Evolutionary conservation across 1,284 basidiomycete genomes (phyloP), one percentile per base, ranked within the genome.

Genomic region (Porodaedalea pini): DNA sequence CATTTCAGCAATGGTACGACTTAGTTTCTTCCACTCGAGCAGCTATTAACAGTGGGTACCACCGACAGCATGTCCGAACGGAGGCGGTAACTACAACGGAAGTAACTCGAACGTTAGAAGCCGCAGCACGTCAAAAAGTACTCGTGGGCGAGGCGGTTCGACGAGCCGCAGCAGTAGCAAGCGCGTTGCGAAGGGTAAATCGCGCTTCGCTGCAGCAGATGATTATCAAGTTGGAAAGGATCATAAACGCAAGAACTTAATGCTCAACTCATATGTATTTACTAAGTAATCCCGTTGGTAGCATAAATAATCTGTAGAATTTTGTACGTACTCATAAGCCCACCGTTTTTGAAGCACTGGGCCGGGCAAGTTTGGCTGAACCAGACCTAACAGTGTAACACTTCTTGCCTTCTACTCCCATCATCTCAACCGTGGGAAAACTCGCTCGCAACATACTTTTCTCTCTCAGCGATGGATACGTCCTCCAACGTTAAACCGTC

Each of bases 1-100:
- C 69, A 72, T 48, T 70, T 62, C 58, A 64, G 65, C 51, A 68
- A 61, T 45, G 64, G 66, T 59, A 48, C 52, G 64, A 15, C 15
- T 31, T 23, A 15, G 7, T 25, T 17, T 58, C 19, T 11, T 19
- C 1, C 19, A 3, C 27, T 8, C 27, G 10, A 17, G 13, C 19
- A 25, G 27, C n/a, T 53, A 3, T n/a, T 43, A n/a, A 44, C 27
- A 25, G 4, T 5, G 19, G 11, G 37, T 44, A 51, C 8, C 39
- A 15, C 7, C 11, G 11, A 17, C 17, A 57, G 56, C 56, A 19
- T 57, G 56, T 47, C 50, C 50, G n/a, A 27, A 45, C 44, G 27
- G 40, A 34, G 36, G 10, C 36, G 6, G 11, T 15, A 29, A n/a
- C 21, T 29, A 11, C 29, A 19, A 39, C 11, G 27, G n/a, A 34